Evolutionary conservation across 2,329 filamentous ascomycete genomes (phyloP).

Genomic region (Cladosporium sp.): DNA sequence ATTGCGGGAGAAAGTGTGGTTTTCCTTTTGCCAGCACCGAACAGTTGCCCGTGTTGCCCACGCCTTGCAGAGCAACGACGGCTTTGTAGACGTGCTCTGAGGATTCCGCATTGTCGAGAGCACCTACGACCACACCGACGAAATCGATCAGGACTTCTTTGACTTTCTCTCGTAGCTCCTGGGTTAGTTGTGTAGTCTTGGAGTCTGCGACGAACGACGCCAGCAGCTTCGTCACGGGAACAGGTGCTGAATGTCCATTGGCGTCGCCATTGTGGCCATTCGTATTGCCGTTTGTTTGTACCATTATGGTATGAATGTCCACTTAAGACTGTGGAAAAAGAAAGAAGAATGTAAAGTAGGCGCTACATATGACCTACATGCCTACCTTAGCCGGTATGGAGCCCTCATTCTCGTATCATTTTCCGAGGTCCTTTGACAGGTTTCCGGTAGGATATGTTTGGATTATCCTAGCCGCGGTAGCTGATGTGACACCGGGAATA

Average conservation of each 20-base stretch:
- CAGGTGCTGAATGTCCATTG: constrained; percentile 8
- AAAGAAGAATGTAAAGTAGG: no score
- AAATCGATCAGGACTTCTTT: constrained; percentile 31
- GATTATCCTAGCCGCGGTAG: neutral
- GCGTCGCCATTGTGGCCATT: neutral
- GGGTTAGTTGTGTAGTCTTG: constrained; percentile 18
- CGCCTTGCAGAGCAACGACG: constrained; percentile 24
- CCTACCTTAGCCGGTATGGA: no score
- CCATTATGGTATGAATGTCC: no score
- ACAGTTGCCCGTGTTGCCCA: constrained; percentile 20
- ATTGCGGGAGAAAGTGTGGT: constrained; percentile 34
- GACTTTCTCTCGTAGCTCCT: constrained; percentile 21
- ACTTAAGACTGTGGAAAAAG: no score
- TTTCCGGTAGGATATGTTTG: no score
- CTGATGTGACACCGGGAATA: neutral
- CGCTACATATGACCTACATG: no score
- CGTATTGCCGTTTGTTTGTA: neutral
- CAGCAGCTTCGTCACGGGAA: constrained; percentile 23
- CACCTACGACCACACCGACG: constrained; percentile 27
- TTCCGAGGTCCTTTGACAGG: no score
- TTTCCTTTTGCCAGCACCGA: constrained; percentile 35
- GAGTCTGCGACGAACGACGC: constrained; percentile 25
- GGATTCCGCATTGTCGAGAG: constrained; percentile 24
- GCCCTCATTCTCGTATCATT: no score
- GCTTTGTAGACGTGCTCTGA: constrained; percentile 25